Conservation (phyloP, 495 filamentous ascomycete species). For the Parachaetomium inaequale region DNA sequence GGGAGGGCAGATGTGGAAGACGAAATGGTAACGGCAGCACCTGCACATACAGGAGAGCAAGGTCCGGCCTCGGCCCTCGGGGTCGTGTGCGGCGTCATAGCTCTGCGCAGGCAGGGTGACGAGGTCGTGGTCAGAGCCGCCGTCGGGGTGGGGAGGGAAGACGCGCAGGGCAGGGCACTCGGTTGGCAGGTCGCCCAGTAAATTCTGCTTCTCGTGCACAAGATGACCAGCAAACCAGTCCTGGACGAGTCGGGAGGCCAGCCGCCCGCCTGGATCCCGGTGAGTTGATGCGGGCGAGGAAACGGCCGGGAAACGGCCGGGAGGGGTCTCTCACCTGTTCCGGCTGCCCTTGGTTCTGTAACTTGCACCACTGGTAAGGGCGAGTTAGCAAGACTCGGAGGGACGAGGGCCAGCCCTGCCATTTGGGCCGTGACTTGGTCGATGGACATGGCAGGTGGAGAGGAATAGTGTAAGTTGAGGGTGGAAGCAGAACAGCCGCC, state of each 20-base stretch:
- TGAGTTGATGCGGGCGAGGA: neutral
- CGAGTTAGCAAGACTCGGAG: neutral
- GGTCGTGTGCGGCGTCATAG: slow-evolving; percentile 18
- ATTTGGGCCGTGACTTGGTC: slow-evolving; percentile 3
- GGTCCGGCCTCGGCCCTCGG: slow-evolving; percentile 5
- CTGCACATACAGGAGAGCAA: slow-evolving; percentile 31
- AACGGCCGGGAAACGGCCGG: neutral
- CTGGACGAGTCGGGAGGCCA: slow-evolving; percentile 26
- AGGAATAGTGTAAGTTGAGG: neutral
- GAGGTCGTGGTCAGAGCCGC: slow-evolving; percentile 25
- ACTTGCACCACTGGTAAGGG: slow-evolving; percentile 7
- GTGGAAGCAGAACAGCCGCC: neutral
- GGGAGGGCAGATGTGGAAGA: slow-evolving; percentile 23
- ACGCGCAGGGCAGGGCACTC: slow-evolving; percentile 21
- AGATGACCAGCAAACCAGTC: slow-evolving; percentile 25
- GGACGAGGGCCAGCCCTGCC: neutral
- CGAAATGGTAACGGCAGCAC: slow-evolving; percentile 35
- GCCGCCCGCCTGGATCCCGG: slow-evolving; percentile 15
- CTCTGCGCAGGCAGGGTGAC: slow-evolving; percentile 25
- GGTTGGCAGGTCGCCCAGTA: neutral
- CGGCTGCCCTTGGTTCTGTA: neutral
- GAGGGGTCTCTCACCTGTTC: neutral
- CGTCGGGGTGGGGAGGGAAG: slow-evolving; percentile 4
- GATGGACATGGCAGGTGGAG: neutral
- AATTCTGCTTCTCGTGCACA: neutral